Percentiles rank a stretch among this genome's conserved stretches.
Evolutionary conservation across 768 basidiomycete species (phyloP).

Genomic region (Mycena maculata): DNA sequence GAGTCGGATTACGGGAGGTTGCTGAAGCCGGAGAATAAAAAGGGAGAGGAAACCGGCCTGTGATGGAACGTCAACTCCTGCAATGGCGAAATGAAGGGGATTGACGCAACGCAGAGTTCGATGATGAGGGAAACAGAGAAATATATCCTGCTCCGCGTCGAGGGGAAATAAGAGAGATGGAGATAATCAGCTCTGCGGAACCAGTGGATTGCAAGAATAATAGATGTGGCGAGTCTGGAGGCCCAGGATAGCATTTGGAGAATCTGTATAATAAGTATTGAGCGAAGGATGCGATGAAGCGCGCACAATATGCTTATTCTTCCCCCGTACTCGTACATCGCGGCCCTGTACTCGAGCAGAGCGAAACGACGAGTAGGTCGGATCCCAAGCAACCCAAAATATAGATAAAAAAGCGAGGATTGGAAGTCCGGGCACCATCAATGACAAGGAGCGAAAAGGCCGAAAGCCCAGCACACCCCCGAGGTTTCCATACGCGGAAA

Average conservation of each 20-base stretch:
- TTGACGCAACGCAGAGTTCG: slow-evolving; percentile 67
- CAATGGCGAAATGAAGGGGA: slow-evolving; percentile 8
- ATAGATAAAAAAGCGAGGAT: slow-evolving; percentile 67
- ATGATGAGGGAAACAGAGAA: slow-evolving; percentile 57
- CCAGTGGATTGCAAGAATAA: slow-evolving; percentile 56
- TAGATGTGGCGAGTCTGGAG: slow-evolving; percentile 62
- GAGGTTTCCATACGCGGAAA: slow-evolving; percentile 54
- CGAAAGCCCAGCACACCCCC: slow-evolving; percentile 49
- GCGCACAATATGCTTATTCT: slow-evolving; percentile 71
- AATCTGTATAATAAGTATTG: slow-evolving; percentile 50
- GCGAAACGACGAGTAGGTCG: slow-evolving; percentile 73
- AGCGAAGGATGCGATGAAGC: background rate
- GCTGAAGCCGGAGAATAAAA: slow-evolving; percentile 69
- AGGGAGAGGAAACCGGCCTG: slow-evolving; percentile 67
- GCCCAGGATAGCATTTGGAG: slow-evolving; percentile 73
- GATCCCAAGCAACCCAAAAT: slow-evolving; percentile 89
- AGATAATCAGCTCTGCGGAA: slow-evolving; percentile 54
- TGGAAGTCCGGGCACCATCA: slow-evolving; percentile 58
- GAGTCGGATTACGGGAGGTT: slow-evolving; percentile 77
- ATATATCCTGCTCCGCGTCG: slow-evolving; percentile 55
- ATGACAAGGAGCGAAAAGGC: slow-evolving; percentile 41
- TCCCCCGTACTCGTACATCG: slow-evolving; percentile 74
- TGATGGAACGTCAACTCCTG: slow-evolving; percentile 2
- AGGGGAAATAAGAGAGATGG: slow-evolving; percentile 50
- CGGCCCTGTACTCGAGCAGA: slow-evolving; percentile 77